phyloP scores from a whole-genome alignment of 2,329 filamentous ascomycete genomes.

The Ascochyta lentis region DNA sequence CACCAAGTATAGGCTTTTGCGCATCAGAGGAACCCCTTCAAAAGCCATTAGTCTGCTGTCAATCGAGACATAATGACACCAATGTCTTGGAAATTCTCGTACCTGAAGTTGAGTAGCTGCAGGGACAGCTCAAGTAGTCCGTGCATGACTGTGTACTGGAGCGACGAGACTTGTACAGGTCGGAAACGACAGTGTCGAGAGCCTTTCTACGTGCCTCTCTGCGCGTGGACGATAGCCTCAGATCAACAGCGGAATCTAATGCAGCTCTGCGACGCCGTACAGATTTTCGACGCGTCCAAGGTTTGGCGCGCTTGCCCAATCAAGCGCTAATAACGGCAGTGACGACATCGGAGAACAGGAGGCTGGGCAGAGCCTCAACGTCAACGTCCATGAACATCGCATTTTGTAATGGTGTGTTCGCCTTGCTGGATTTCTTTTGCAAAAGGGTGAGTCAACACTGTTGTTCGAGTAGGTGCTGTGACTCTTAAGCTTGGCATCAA shows the following conservation, averaged over 20 bases:
- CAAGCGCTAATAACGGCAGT: slow-evolving; percentile 8
- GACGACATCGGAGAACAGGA: slow-evolving; percentile 16
- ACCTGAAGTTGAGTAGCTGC: slow-evolving; percentile 35
- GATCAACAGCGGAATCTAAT: slow-evolving; percentile 1
- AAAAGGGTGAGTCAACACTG: too few relatives aligned
- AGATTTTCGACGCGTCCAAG: slow-evolving; percentile 12
- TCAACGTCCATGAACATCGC: neutral
- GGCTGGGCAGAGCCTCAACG: neutral
- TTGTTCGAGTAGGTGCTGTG: too few relatives aligned
- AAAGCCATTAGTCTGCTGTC: neutral
- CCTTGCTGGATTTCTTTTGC: too few relatives aligned
- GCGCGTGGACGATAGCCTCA: neutral
- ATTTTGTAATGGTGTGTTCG: neutral
- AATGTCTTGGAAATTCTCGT: slow-evolving; percentile 9
- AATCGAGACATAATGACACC: neutral
- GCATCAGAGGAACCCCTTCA: slow-evolving; percentile 14
- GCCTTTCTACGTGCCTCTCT: neutral
- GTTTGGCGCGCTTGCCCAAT: slow-evolving; percentile 11
- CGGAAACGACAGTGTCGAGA: slow-evolving; percentile 9
- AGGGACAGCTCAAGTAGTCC: slow-evolving; percentile 34
- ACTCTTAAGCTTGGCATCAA: too few relatives aligned
- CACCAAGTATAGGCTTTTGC: slow-evolving; percentile 26
- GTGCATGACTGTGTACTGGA: slow-evolving; percentile 25
- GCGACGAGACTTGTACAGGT: neutral
- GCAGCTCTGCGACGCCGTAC: slow-evolving; percentile 10